Base-by-base conservation (phyloP, 2,329 filamentous ascomycete genomes). In the Ophiobolus disseminans region DNA sequence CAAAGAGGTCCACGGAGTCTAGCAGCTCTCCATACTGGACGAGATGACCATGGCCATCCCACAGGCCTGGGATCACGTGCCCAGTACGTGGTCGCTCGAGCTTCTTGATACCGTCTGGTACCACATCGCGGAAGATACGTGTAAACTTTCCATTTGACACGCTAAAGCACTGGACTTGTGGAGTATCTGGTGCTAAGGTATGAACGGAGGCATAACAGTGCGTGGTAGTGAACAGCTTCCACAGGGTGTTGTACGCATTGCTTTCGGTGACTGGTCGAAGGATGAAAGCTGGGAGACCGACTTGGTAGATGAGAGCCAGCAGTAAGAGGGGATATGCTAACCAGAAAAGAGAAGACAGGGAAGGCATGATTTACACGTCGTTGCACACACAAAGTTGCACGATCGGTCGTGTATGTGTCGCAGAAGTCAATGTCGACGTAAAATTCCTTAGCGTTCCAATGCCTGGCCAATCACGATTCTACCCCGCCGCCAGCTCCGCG, bases 31-130 rank as follows among this genome's bases (percentile, higher is more conserved):
- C 87, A 65, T 86, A 88, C 58, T 82, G 80, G 14, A 86, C 66
- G 38, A 89, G 72, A 63, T 89, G 87, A 0, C 85, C 87, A 65
- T 89, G 87, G 0, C 85, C 86, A 56, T 90, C 87, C 82, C 86
- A 89, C 1, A 90, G 75, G 0, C 86, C 86, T 0, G 87, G 87
- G 20, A 88, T 81, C 1, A 82, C 85, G 57, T 83, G 79, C 0
- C 84, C 85, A 4, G 69, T 57, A 13, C 61, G 62, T 17, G 48
- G 55, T 10, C 75, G 59, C 17, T 70, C 72, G 13, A 66, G 65
- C 14, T 66, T 62, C 11, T 65, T 58, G 17, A 67, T 60, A 0
- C 23, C 43, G 9, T 39, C 36, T 11, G 65, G 68, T 7, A 62
- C 64, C 13, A 63, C 59, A 47, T 69, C 61, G 7, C 69, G 49